Base-by-base conservation (phyloP, 495 filamentous ascomycete species). In the Penicillium canescens region DNA sequence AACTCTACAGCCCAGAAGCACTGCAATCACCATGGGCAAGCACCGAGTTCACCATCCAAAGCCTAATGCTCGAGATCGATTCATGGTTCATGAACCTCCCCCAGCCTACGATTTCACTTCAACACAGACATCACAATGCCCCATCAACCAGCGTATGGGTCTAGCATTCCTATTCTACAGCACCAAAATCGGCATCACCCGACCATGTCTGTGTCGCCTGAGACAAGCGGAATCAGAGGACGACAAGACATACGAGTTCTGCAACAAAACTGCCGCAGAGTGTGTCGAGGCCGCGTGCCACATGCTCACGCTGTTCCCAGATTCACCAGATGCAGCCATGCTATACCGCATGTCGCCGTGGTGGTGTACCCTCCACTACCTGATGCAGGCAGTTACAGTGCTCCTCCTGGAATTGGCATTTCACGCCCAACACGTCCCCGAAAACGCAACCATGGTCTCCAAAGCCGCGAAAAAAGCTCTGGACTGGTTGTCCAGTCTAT, bases 361-460 rank as follows among this genome's bases (percentile, higher is more conserved):
- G 83, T 88, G 85, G 85, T 81, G 74, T 48, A 72, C 80, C 6
- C 62, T 87, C 1, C 85, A 87, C 62, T 82, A 83, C 40, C 62
- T 87, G 13, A 85, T 84, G 71, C 82, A 86, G 65, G 80, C 84
- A 13, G 72, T 78, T 0, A 78, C 76, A 0, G 74, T 87, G 2
- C 69, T 88, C 4, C 72, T 87, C 34, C 64, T 85, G 9, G 85
- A 87, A 47, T 75, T 84, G 38, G 67, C 79, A 14, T 82, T 79
- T 52, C 63, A 68, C 26, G 71, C 73, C 12, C 74, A 81, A 52
- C 81, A 84, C 61, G 77, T 79, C n/a, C 79, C 80, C 2, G 71
- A 79, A 36, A 78, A 82, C 50, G 71, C 72, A 0, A 68, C 66
- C 4, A 74, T 77, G 41, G 71, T 84, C 4, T 70, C 80, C 0